Percentiles rank a stretch among this genome's conserved stretches.
Evolutionary conservation across 306 rosid genomes (phyloP).

Genomic region (Pyrus pyrifolia): DNA sequence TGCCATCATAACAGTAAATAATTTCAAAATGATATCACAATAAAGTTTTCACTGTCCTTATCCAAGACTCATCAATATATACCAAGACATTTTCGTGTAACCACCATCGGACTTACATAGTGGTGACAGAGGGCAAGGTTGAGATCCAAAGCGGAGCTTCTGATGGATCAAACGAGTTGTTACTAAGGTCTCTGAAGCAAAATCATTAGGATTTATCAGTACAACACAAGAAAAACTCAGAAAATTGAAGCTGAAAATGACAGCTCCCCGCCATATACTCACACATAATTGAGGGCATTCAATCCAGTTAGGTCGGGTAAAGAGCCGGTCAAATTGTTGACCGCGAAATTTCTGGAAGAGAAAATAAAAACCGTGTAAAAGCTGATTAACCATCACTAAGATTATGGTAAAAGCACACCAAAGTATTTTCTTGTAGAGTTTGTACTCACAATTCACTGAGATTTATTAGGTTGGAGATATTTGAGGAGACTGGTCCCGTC

Average conservation of each 20-base stretch:
- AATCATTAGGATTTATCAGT: constrained; percentile 10
- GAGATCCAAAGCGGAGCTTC: constrained; percentile 76
- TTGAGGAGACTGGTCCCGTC: constrained; percentile 55
- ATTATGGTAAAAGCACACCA: neutral
- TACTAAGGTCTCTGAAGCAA: constrained; percentile 71
- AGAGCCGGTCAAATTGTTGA: constrained; percentile 53
- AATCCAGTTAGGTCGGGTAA: constrained; percentile 66
- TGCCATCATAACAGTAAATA: constrained; percentile 9
- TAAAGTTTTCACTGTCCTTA: neutral
- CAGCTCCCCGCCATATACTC: constrained; percentile 27
- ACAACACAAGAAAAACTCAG: constrained; percentile 2
- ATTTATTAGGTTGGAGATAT: constrained; percentile 56
- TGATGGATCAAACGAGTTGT: constrained; percentile 64
- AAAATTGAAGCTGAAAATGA: constrained; percentile 5
- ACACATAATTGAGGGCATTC: constrained; percentile 69
- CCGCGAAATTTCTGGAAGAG: constrained; percentile 66
- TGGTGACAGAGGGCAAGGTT: constrained; percentile 56
- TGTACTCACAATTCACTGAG: constrained; percentile 71
- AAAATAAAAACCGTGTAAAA: constrained; percentile 3
- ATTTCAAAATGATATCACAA: neutral
- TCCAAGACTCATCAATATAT: neutral
- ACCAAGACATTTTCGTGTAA: neutral
- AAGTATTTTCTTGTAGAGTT: neutral
- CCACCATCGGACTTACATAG: constrained; percentile 56
- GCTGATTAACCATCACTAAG: neutral